Conservation (phyloP, 768 basidiomycete genomes). For the Hygrocybe coccinea region DNA sequence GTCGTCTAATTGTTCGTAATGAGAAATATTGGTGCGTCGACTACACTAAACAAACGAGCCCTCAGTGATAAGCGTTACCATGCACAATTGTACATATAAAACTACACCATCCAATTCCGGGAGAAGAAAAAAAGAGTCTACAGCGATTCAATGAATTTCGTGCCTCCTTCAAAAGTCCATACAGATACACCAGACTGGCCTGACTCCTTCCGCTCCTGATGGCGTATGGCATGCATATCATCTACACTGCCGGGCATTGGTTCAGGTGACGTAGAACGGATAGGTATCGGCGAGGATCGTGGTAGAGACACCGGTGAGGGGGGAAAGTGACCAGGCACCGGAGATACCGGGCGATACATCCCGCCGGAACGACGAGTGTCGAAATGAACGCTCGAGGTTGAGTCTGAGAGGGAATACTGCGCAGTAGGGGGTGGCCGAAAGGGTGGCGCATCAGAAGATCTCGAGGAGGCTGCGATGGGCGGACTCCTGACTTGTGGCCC, state of each 20-base stretch:
- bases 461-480: neutral
- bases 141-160: constrained; percentile 15
- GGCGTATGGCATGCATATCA: neutral
- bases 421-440: neutral
- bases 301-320: neutral
- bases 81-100: too few relatives aligned
- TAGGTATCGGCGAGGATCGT: neutral
- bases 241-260: neutral
- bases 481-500: neutral
- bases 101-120: too few relatives aligned
- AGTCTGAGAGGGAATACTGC: neutral
- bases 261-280: neutral
- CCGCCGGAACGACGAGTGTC: neutral
- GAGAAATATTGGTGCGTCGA: too few relatives aligned
- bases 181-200: constrained; percentile 9
- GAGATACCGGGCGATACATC: neutral
- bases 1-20: too few relatives aligned
- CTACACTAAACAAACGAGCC: too few relatives aligned
- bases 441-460: neutral
- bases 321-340: neutral
- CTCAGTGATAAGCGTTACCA: too few relatives aligned
- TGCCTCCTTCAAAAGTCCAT: constrained; percentile 11
- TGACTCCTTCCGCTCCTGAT: constrained; percentile 4
- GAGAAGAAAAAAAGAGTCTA: neutral
- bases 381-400: neutral